phyloP scores from a whole-genome alignment of 192 early-diverging fungal genomes.

The Podila minutissima region DNA sequence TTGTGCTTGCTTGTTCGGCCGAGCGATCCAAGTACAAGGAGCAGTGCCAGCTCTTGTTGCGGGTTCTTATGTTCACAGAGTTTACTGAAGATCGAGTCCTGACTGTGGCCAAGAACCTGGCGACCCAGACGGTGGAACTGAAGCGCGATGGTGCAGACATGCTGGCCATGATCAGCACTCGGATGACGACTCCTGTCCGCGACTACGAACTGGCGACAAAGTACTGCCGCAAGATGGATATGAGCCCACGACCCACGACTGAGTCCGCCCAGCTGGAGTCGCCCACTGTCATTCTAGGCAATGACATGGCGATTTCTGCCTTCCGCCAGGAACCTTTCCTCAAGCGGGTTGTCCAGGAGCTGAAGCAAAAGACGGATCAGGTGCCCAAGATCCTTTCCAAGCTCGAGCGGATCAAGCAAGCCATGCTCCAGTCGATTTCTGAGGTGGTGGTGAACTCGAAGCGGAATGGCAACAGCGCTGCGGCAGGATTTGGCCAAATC shows the following conservation, averaged over 20 bases:
- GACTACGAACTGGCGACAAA: conserved; percentile 45
- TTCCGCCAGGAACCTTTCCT: conserved; percentile 78
- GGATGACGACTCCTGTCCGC: conserved; percentile 51
- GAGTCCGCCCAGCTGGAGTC: conserved; percentile 30
- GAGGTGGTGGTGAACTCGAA: conserved; percentile 37
- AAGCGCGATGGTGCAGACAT: conserved; percentile 74
- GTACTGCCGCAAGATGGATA: conserved; percentile 30
- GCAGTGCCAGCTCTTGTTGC: conserved; percentile 58
- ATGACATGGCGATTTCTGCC: conserved; percentile 68
- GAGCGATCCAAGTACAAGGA: conserved; percentile 44
- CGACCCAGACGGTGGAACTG: conserved; percentile 67
- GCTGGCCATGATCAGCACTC: conserved; percentile 56
- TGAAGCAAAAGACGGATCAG: conserved; percentile 54
- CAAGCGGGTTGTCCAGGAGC: conserved; percentile 55
- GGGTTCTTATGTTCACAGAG: conserved; percentile 68
- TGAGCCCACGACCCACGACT: background rate
- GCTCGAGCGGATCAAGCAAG: conserved; percentile 36
- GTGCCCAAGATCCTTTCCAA: conserved; percentile 33
- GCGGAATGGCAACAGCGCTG: conserved; percentile 37
- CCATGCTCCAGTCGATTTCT: conserved; percentile 34
- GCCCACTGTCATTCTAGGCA: conserved; percentile 49
- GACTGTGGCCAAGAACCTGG: conserved; percentile 75
- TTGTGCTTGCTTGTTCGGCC: conserved; percentile 58
- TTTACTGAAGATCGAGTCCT: conserved; percentile 78
- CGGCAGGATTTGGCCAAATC: conserved; percentile 35